Percentiles rank a stretch among this genome's conserved stretches.
Conservation (phyloP, 805 yeast species). For the Metschnikowia koreensis region DNA sequence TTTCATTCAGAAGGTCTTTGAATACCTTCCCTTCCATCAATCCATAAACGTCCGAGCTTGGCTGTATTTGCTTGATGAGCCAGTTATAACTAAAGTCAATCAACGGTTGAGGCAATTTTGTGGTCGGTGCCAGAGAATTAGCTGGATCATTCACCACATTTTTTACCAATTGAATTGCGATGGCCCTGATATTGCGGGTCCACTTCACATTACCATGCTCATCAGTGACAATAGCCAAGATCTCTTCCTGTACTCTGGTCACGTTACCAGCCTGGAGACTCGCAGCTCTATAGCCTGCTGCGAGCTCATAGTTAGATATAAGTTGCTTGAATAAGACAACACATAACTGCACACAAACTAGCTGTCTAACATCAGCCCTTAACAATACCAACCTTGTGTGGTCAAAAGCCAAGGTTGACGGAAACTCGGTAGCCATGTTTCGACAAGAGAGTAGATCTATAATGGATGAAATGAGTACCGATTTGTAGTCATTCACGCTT, state of each 20-base stretch:
- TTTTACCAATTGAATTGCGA: conserved; percentile 65
- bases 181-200: conserved; percentile 76
- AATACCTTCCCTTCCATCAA: conserved; percentile 68
- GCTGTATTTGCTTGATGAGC: conserved; percentile 85
- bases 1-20: conserved; percentile 45
- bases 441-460: conserved; percentile 71
- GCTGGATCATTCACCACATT: conserved; percentile 25
- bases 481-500: conserved; percentile 27
- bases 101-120: conserved; percentile 36
- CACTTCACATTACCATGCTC: conserved; percentile 86
- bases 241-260: conserved; percentile 60
- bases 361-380: conserved; percentile 82
- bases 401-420: conserved; percentile 80
- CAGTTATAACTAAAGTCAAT: conserved; percentile 69
- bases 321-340: conserved; percentile 70
- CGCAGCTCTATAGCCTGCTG: conserved; percentile 17
- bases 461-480: conserved; percentile 50
- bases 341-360: conserved; percentile 77
- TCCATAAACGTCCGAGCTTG: conserved; percentile 71
- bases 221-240: conserved; percentile 77
- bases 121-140: conserved; percentile 12
- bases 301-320: conserved; percentile 37
- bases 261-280: conserved; percentile 35
- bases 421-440: conserved; percentile 78
- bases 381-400: conserved; percentile 73